These are phyloP conservation scores for Geotrichum reessii DNA, from an alignment of 1,139 yeast species.

Conservation along the genomic window DNA sequence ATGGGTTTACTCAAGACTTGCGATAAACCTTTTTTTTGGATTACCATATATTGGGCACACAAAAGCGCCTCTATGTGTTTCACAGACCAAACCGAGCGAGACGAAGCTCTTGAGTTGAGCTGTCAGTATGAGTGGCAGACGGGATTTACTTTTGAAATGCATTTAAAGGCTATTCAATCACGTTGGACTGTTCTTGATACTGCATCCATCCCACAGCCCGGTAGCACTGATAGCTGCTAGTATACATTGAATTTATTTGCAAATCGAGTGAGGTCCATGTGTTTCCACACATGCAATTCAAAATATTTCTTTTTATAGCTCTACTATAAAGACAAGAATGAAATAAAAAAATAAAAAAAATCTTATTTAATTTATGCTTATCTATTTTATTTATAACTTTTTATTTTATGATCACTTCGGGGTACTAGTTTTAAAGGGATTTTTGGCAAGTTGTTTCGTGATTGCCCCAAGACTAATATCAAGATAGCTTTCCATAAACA, in stretches of 20 bases:
- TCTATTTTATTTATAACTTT: neutral
- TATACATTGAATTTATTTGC: neutral
- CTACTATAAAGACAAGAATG: too few relatives aligned
- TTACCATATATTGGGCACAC: conserved; percentile 17
- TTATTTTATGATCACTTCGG: too few relatives aligned
- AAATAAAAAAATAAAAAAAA: neutral
- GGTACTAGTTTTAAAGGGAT: neutral
- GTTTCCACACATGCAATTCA: too few relatives aligned
- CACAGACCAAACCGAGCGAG: conserved; percentile 12
- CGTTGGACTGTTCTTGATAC: conserved; percentile 16
- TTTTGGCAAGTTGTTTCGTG: conserved; percentile 35
- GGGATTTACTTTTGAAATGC: conserved; percentile 15
- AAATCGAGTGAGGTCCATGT: neutral
- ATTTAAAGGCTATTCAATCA: conserved; percentile 8
- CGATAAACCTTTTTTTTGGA: conserved; percentile 14
- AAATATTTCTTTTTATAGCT: neutral
- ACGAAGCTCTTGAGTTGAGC: conserved; percentile 14
- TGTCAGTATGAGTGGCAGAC: conserved; percentile 20
- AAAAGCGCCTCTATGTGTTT: conserved; percentile 15
- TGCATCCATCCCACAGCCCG: neutral
- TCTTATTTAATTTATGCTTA: neutral
- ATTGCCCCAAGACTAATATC: conserved; percentile 50
- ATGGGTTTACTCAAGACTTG: conserved; percentile 15
- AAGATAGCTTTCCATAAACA: conserved; percentile 55
- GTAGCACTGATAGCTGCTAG: neutral